Percentiles rank a stretch among this genome's conserved stretches.
These are phyloP conservation scores for Phytopythium montanum DNA, from an alignment of 352 stramenopile species.

Conservation along the genomic window DNA sequence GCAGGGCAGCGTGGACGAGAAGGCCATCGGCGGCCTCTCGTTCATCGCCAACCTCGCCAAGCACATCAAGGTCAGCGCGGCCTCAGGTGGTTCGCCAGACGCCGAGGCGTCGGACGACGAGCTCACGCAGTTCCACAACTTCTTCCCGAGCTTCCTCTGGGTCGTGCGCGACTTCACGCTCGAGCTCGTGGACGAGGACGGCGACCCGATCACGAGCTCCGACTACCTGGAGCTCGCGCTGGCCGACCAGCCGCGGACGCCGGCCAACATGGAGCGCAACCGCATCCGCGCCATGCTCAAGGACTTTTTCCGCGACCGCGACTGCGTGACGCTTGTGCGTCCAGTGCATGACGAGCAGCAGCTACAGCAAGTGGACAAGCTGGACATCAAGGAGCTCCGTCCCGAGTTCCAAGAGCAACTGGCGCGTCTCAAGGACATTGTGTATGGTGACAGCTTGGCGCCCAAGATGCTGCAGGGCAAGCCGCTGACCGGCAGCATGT, in stretches of 20 bases:
- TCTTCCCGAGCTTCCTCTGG: slow-evolving; percentile 89
- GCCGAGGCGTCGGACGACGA: slow-evolving; percentile 39
- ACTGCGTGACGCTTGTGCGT: slow-evolving; percentile 81
- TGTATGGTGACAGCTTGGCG: slow-evolving; percentile 67
- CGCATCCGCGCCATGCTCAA: slow-evolving; percentile 81
- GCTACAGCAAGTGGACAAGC: slow-evolving; percentile 71
- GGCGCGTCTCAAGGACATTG: slow-evolving; percentile 50
- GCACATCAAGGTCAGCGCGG: slow-evolving; percentile 74
- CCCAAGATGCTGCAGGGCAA: slow-evolving; percentile 86
- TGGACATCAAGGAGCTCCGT: slow-evolving; percentile 62
- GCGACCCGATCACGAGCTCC: slow-evolving; percentile 65
- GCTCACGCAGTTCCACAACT: slow-evolving; percentile 72
- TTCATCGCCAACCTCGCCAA: slow-evolving; percentile 89
- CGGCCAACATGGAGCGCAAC: slow-evolving; percentile 74
- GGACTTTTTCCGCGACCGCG: slow-evolving; percentile 77
- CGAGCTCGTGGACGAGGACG: slow-evolving; percentile 83
- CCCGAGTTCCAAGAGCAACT: slow-evolving; percentile 79
- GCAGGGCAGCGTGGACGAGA: slow-evolving; percentile 81
- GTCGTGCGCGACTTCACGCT: slow-evolving; percentile 88
- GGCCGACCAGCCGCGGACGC: slow-evolving; percentile 61
- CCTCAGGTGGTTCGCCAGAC: slow-evolving; percentile 14
- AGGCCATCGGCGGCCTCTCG: slow-evolving; percentile 76
- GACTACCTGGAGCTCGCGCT: slow-evolving; percentile 84
- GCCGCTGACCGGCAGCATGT: slow-evolving; percentile 80
- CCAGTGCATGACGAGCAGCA: slow-evolving; percentile 75